These are phyloP conservation scores for Populus tomentosa DNA, from an alignment of 441 rosid species.

Conservation along the genomic window DNA sequence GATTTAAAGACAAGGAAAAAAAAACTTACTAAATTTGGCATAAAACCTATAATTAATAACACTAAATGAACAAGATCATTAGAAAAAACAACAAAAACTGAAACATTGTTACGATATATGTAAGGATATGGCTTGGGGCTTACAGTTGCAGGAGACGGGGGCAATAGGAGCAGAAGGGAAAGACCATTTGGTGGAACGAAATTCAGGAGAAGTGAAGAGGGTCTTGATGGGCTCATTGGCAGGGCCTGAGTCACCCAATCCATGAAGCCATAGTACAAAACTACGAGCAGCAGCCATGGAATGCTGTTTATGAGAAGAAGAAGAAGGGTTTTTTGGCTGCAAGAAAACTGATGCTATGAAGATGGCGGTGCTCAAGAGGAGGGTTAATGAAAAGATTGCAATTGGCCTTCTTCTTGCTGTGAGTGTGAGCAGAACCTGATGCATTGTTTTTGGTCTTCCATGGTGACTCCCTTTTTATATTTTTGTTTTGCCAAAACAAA, in stretches of 20 bases:
- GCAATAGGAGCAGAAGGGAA: conserved; percentile 80
- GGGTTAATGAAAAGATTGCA: background rate
- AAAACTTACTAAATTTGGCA: background rate
- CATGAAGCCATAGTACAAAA: conserved; percentile 85
- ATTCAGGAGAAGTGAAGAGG: conserved; percentile 55
- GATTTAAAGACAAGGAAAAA: background rate
- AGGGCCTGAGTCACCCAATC: conserved; percentile 84
- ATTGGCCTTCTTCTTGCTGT: background rate
- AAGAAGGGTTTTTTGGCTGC: background rate
- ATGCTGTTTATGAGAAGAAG: background rate
- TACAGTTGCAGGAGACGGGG: conserved; percentile 80
- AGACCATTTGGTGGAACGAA: conserved; percentile 55
- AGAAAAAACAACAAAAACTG: background rate
- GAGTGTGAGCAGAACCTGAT: background rate
- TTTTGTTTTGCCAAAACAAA: background rate
- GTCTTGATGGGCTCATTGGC: conserved; percentile 82
- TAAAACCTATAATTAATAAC: background rate
- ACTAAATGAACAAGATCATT: background rate
- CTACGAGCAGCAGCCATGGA: conserved; percentile 30
- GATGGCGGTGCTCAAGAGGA: background rate
- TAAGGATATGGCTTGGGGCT: conserved; percentile 4
- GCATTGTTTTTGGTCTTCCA: background rate
- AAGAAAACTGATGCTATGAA: background rate
- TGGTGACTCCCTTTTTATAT: background rate
- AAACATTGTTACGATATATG: background rate